A percentile compares a stretch with the other conserved stretches of the same genome.
Evolutionary conservation across 495 filamentous ascomycete genomes (phyloP).

Genomic region (Mycothermus thermophilus): DNA sequence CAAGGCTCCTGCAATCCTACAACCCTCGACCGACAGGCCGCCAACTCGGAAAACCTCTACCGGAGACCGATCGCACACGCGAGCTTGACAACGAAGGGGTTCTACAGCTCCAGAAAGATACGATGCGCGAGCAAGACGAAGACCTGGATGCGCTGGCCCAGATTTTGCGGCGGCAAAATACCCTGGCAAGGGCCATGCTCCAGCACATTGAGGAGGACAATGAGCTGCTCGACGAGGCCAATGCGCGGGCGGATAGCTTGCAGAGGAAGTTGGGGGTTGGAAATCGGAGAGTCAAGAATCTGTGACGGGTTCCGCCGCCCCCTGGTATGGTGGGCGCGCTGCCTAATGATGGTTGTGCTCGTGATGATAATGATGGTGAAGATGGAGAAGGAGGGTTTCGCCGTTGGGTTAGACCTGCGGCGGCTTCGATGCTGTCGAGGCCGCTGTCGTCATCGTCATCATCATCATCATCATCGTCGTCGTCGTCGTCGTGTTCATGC

Average conservation of each 20-base stretch:
- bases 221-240: constrained; percentile 59
- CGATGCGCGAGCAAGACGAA: constrained; percentile 76
- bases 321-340: no score
- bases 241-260: constrained; percentile 61
- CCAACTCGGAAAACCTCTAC: constrained; percentile 60
- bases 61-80: constrained; percentile 75
- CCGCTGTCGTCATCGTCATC: no score
- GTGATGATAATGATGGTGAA: no score
- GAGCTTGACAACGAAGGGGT: constrained; percentile 87
- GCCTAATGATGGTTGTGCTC: no score
- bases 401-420: no score
- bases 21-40: constrained; percentile 33
- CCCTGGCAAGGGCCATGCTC: no score
- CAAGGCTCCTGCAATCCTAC: constrained; percentile 19
- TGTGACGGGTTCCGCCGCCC: constrained; percentile 26
- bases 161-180: constrained; percentile 65
- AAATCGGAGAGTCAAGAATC: constrained; percentile 67
- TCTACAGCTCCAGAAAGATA: constrained; percentile 66
- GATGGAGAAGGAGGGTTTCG: no score
- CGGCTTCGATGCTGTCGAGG: no score
- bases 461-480: no score
- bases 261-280: constrained; percentile 67
- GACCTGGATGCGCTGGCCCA: constrained; percentile 61
- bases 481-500: no score
- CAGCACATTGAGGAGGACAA: constrained; percentile 80